Evolutionary conservation across 768 basidiomycete genomes (phyloP).

Genomic region (Russula lepida): DNA sequence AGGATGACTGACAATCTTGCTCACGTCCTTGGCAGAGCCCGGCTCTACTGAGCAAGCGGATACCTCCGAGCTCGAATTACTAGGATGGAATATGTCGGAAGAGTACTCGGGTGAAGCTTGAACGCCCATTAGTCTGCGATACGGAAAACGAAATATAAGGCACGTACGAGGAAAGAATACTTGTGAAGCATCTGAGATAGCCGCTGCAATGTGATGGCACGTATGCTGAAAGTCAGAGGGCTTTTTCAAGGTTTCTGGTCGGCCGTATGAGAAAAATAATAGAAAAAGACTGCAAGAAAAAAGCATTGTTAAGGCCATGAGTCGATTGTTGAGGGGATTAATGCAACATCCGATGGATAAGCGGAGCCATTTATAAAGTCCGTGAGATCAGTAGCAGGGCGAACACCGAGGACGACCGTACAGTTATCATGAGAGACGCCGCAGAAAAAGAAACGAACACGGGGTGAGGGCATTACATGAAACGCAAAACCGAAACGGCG

Average conservation of each 20-base stretch:
- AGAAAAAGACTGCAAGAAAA: background rate
- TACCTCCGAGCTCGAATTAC: background rate
- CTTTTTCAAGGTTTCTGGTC: background rate
- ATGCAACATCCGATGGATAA: too few relatives aligned
- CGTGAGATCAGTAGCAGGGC: too few relatives aligned
- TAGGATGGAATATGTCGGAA: constrained; percentile 10
- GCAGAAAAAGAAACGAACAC: too few relatives aligned
- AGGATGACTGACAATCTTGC: constrained; percentile 6
- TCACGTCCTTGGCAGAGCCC: constrained; percentile 15
- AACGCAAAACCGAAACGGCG: too few relatives aligned
- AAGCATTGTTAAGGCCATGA: background rate
- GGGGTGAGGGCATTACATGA: too few relatives aligned
- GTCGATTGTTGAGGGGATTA: too few relatives aligned
- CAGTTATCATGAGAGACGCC: too few relatives aligned
- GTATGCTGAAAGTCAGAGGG: background rate
- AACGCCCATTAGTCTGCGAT: too few relatives aligned
- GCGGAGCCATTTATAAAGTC: too few relatives aligned
- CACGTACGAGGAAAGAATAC: background rate
- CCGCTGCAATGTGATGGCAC: background rate
- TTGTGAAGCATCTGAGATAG: background rate
- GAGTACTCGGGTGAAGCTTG: constrained; percentile 6
- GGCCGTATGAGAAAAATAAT: background rate
- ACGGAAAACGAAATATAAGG: background rate
- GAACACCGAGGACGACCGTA: too few relatives aligned
- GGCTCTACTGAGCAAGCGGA: constrained; percentile 22